Percentiles rank a stretch among this genome's conserved stretches.
These are phyloP conservation scores for Rhodotorula sp. DNA, from an alignment of 1,284 basidiomycete species.

Conservation along the genomic window DNA sequence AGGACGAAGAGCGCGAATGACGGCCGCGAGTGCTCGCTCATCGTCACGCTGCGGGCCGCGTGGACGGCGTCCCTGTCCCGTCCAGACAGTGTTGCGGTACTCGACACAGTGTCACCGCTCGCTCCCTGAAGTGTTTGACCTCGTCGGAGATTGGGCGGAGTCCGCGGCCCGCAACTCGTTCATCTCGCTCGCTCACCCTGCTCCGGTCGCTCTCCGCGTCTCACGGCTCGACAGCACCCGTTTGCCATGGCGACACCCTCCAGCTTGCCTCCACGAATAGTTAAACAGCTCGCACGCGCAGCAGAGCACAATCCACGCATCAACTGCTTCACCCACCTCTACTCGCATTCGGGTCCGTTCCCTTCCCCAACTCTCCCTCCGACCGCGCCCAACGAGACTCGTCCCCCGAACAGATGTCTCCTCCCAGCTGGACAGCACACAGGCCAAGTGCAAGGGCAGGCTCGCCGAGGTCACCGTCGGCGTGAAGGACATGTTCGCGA, in stretches of 20 bases:
- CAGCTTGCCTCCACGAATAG: constrained; percentile 1
- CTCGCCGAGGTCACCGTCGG: constrained; percentile 54
- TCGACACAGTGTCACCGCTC: no score
- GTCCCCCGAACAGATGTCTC: neutral
- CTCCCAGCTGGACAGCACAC: neutral
- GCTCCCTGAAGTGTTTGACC: no score
- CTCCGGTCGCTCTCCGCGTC: no score
- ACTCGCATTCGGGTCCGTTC: constrained; percentile 12
- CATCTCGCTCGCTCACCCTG: no score
- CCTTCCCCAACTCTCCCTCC: no score
- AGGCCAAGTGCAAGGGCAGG: neutral
- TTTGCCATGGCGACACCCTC: neutral
- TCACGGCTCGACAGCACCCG: neutral
- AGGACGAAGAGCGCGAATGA: neutral
- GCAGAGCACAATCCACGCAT: constrained; percentile 17
- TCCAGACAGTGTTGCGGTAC: no score
- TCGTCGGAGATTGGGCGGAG: no score
- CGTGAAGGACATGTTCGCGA: constrained; percentile 85
- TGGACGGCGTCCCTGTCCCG: no score
- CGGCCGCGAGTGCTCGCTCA: no score
- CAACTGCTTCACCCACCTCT: constrained; percentile 24
- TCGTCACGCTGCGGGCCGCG: no score
- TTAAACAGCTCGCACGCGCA: constrained; percentile 1
- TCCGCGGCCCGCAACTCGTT: no score
- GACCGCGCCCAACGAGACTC: neutral